Conservation (phyloP, 805 yeast species). For the Kluyveromyces siamensis region DNA sequence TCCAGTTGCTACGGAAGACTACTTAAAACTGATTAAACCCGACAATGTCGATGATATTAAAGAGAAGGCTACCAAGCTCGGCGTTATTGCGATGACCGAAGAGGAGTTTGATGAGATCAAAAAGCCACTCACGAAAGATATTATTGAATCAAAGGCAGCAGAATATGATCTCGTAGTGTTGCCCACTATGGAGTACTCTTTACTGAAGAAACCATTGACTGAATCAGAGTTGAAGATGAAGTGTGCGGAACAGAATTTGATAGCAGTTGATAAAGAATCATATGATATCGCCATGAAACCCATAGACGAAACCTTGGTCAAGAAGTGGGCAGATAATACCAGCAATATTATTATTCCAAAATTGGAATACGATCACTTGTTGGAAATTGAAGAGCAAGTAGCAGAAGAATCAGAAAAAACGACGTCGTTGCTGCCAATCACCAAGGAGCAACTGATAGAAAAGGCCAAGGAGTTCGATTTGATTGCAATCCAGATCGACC, state of each 20-base stretch:
- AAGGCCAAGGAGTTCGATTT: conserved; percentile 6
- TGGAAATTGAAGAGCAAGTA: conserved; percentile 1
- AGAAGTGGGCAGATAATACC: neutral
- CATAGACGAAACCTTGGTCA: neutral
- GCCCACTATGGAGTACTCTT: conserved; percentile 5
- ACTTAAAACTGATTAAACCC: conserved; percentile 8
- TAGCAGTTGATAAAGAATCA: neutral
- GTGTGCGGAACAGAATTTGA: conserved; percentile 11
- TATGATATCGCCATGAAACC: neutral
- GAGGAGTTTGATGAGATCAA: conserved; percentile 8
- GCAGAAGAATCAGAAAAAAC: neutral
- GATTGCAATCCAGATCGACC: conserved; percentile 16
- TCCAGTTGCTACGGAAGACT: conserved; percentile 25
- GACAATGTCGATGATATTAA: conserved; percentile 6
- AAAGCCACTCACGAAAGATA: conserved; percentile 9
- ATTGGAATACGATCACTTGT: conserved; percentile 14
- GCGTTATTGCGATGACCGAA: conserved; percentile 9
- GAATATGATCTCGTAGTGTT: conserved; percentile 11
- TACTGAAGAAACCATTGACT: conserved; percentile 4
- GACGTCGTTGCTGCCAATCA: neutral
- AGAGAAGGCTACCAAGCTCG: conserved; percentile 7
- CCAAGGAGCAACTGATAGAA: conserved; percentile 6
- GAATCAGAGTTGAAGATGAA: conserved; percentile 8
- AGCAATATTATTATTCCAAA: neutral
- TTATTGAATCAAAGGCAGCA: conserved; percentile 10